Base-by-base conservation (phyloP, 768 basidiomycete species). In the Cystofilobasidium macerans region DNA sequence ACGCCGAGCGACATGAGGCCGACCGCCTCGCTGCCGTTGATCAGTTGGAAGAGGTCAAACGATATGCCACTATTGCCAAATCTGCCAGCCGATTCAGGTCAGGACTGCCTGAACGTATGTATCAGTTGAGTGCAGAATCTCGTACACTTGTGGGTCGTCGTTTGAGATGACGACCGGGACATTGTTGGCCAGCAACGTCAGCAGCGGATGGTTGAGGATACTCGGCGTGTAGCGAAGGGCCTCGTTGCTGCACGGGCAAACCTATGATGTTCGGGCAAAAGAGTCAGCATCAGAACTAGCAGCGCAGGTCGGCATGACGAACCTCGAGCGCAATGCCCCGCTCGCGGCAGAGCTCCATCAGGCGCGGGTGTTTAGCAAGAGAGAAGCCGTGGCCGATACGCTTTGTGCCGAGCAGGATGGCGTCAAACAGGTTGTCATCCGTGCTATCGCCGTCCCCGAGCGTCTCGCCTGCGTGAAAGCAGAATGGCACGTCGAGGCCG, bases 311-410 rank as follows among this genome's bases (percentile, higher is more conserved):
- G 86, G 18, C 7, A 35, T 18, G 58, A 80, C 85, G 65, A 76
- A 87, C 80, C 76, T 89, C 88, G 24, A 88, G 72, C 1, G 84
- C 80, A 68, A 89, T 85, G 6, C 78, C 78, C 61, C 78, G 79
- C 69, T 86, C 81, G 53, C 81, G 78, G 74, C 87, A 88, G 9
- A 81, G 80, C 45, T 85, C 77, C 76, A 89, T 82, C 35, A 89
- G 76, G 69, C 82, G 82, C 0, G 86, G 87, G 72, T 89, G 87
- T 71, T 87, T 88, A 38, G 81, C 79, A n/a, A 89, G 76, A 9
- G 86, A 87, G 72, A 83, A 88, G 8, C 85, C 88, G 75, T 90
- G 88, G 0, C 88, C 88, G 62, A 89, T 89, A 26, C 87, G 82
- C 72, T 84, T 87, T 12, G 87, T 87, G 16, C 85, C 87, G 28